Base-by-base conservation (phyloP, 768 basidiomycete species). In the Sutorius australiensis region DNA sequence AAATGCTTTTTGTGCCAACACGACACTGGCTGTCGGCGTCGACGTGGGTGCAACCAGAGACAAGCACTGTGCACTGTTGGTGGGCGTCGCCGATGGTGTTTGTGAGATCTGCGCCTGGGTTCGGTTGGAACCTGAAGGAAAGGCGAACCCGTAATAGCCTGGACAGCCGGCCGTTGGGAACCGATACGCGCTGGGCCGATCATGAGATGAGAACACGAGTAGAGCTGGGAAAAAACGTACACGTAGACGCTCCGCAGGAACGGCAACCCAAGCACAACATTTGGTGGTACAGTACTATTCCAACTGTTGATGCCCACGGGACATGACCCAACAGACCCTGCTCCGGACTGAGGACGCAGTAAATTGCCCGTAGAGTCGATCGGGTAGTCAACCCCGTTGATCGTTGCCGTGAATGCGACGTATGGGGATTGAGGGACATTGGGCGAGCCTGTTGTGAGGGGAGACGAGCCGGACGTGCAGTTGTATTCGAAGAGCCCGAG, bases 231-330 rank as follows among this genome's bases (percentile, higher is more conserved):
- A 34, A 2, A n/a, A 19, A 49, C 68, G 16, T 53, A 69, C 67
- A 71, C 30, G 31, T 69, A 69, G 21, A 70, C 65, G 19, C 69
- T 71, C 21, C 67, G 59, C 19, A 70, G 38, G 49, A 70, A 69
- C 2, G 69, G 68, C 8, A 61, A 21, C 1, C 67, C 69, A 1
- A 69, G 53, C 12, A 48, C 47, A 5, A 61, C 47, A 17, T 38
- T 54, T 3, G 60, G 69, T 11, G 37, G 48, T 6, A 37, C 34
- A 6, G 62, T 55, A 30, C 50, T 51, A 12, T 7, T 54, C 34
- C 43, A 55, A 37, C 49, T 66, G 7, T 0, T 47, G 17, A 68
- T 57, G 16, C 65, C 64, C 14, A 70, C 56, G 12, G 61, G 62
- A 46, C 67, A 68, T 36, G 19, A 54, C 0, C 55, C 58, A 0